Conservation (phyloP, 768 basidiomycete species). For the Lactifluus subvellereus region DNA sequence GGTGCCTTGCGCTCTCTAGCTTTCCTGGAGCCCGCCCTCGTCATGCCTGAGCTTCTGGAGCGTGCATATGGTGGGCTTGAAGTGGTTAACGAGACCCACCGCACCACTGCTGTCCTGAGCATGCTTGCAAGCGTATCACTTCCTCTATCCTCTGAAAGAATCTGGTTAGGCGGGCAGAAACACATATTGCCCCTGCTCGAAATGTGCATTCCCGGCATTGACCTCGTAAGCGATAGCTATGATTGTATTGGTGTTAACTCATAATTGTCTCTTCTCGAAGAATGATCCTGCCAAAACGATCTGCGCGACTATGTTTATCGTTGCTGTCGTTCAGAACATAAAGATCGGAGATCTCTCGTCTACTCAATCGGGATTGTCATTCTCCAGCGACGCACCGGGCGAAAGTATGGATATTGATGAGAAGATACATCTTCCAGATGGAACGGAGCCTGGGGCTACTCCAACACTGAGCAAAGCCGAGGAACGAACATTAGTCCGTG, state of each 20-base stretch:
- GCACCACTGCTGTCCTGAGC: slow-evolving; percentile 86
- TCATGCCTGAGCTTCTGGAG: slow-evolving; percentile 90
- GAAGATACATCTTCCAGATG: slow-evolving; percentile 45
- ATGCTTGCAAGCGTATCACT: slow-evolving; percentile 73
- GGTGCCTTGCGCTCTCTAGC: slow-evolving; percentile 72
- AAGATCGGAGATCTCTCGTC: slow-evolving; percentile 73
- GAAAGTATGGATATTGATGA: slow-evolving; percentile 53
- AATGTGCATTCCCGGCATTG: slow-evolving; percentile 86
- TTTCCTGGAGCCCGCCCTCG: slow-evolving; percentile 70
- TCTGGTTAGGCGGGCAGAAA: slow-evolving; percentile 85
- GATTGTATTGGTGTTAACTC: not conserved
- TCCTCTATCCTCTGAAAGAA: slow-evolving; percentile 66
- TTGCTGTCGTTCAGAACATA: slow-evolving; percentile 65
- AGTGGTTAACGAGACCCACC: slow-evolving; percentile 89
- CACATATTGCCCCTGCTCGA: slow-evolving; percentile 85
- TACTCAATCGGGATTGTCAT: slow-evolving; percentile 49
- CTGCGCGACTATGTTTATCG: slow-evolving; percentile 74
- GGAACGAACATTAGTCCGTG: slow-evolving; percentile 65
- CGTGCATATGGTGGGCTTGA: slow-evolving; percentile 90
- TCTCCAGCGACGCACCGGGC: slow-evolving; percentile 48
- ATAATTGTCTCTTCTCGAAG: slow-evolving; percentile 33
- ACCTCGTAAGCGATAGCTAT: slow-evolving; percentile 49
- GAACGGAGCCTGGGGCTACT: slow-evolving; percentile 38
- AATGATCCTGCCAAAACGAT: slow-evolving; percentile 79
- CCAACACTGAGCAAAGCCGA: slow-evolving; percentile 52